phyloP scores from a whole-genome alignment of 306 rosid species.

The Trifolium subterraneum region DNA sequence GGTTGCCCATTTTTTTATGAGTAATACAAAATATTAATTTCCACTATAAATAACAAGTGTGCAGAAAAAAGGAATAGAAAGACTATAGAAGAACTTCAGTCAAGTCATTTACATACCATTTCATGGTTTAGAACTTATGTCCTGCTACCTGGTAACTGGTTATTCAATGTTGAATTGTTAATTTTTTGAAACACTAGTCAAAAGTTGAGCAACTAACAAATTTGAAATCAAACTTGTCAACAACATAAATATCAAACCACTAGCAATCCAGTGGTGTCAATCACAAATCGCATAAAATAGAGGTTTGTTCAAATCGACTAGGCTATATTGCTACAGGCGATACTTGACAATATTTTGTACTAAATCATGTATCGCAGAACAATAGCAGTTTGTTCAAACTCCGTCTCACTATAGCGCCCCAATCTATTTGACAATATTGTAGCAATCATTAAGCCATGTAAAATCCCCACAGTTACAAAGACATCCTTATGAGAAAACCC shows the following conservation, averaged over 20 bases:
- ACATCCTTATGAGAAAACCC: background rate
- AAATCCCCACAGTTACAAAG: background rate
- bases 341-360: too few relatives aligned
- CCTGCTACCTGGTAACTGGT: slow-evolving; percentile 7
- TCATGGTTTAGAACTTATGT: slow-evolving; percentile 3
- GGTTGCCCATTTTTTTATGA: background rate
- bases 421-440: too few relatives aligned
- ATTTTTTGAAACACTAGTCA: background rate
- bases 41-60: background rate
- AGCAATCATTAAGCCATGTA: background rate
- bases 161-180: slow-evolving; percentile 12
- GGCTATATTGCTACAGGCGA: too few relatives aligned
- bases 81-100: background rate
- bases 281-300: too few relatives aligned
- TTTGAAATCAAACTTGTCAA: slow-evolving; percentile 1
- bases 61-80: slow-evolving; percentile 1
- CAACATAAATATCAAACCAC: background rate
- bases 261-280: background rate
- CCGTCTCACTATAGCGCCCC: too few relatives aligned
- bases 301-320: too few relatives aligned
- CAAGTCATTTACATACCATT: slow-evolving; percentile 15
- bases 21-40: slow-evolving; percentile 24
- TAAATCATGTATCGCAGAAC: too few relatives aligned
- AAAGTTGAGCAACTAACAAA: slow-evolving; percentile 16
- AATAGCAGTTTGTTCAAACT: too few relatives aligned